Conservation (phyloP, 257 asterid species). For the Nicotiana noctiflora region DNA sequence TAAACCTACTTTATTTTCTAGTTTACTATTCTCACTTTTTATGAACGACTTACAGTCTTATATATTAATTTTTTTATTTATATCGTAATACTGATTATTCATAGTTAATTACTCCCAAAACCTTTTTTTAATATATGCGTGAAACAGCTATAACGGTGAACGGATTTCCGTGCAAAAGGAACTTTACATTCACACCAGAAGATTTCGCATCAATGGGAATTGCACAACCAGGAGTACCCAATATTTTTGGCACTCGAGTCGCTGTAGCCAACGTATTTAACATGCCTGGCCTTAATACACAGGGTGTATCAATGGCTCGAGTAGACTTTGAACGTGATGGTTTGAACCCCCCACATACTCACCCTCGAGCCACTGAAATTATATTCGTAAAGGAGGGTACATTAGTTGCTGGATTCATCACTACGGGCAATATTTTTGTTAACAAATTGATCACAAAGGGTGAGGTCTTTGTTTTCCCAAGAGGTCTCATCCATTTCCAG, state of each 20-base stretch:
- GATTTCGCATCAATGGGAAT: background rate
- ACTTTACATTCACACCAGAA: background rate
- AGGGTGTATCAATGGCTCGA: conserved; percentile 3
- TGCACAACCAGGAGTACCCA: background rate
- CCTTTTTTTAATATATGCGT: background rate
- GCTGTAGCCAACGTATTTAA: background rate
- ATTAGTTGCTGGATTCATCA: background rate
- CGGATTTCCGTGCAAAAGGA: conserved; percentile 9
- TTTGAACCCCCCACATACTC: background rate
- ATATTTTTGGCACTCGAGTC: background rate
- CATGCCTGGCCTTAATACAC: conserved; percentile 7
- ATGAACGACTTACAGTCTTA: too few species aligned
- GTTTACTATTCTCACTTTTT: too few species aligned
- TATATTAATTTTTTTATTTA: too few species aligned
- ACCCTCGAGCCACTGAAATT: background rate
- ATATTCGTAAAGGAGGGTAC: background rate
- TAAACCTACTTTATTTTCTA: too few species aligned
- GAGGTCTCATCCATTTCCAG: too few species aligned
- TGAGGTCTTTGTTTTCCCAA: too few species aligned
- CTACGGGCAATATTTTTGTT: background rate
- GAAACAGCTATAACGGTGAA: background rate
- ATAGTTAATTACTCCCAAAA: too few species aligned
- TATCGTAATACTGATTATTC: too few species aligned
- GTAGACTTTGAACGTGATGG: background rate
- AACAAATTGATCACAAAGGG: too few species aligned